These are phyloP conservation scores for Gaultheria prostrata DNA, from an alignment of 148 eudicot genomes.

Conservation along the genomic window DNA sequence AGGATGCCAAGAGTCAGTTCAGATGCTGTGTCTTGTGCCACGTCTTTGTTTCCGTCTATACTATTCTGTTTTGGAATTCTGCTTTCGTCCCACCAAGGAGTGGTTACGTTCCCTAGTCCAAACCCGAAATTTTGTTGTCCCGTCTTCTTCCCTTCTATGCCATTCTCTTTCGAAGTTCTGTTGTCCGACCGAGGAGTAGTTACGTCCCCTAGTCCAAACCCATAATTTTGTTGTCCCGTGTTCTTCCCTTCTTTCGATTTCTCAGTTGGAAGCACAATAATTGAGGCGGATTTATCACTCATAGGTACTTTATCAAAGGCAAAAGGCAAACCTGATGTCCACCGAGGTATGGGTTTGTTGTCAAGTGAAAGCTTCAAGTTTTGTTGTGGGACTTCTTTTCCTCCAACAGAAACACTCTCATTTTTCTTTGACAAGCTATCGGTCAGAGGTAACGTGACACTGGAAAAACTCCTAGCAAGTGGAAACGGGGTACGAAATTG, in stretches of 20 bases:
- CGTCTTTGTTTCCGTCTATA: not conserved
- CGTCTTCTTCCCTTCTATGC: not conserved
- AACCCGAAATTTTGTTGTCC: conserved; percentile 9
- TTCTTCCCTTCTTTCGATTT: conserved; percentile 2
- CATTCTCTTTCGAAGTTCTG: conserved; percentile 6
- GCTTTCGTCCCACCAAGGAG: not conserved
- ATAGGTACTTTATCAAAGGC: not conserved
- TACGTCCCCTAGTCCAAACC: not conserved
- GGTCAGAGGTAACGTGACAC: conserved; percentile 1
- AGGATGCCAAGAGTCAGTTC: not conserved
- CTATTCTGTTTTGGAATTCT: conserved; percentile 17
- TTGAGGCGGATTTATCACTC: conserved; percentile 5
- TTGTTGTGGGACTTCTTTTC: not conserved
- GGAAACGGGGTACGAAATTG: not conserved
- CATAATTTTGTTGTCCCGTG: conserved; percentile 3
- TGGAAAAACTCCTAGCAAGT: not conserved
- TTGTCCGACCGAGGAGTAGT: conserved; percentile 4
- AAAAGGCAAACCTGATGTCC: not conserved
- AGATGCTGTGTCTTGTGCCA: not conserved
- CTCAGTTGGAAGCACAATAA: not conserved
- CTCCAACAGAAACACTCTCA: not conserved
- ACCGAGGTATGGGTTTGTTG: not conserved
- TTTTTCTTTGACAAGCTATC: not conserved
- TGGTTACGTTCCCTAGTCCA: not conserved
- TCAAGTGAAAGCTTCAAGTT: not conserved